phyloP scores from a whole-genome alignment of 495 filamentous ascomycete genomes.

The Penicillium crystallinum region DNA sequence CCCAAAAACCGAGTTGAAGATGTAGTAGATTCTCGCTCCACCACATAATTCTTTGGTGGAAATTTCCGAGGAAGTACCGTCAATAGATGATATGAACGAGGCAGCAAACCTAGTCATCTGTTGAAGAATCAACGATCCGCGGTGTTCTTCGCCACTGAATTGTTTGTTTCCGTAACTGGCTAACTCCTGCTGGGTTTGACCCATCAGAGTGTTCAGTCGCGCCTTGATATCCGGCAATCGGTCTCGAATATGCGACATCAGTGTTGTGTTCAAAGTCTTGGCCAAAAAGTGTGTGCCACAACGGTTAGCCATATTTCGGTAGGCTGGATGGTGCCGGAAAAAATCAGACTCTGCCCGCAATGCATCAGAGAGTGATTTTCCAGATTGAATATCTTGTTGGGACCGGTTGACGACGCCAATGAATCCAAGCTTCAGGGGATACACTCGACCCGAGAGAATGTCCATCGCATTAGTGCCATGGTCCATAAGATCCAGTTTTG shows the following conservation, averaged over 20 bases:
- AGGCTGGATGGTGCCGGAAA: slow-evolving; percentile 94
- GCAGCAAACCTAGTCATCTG: slow-evolving; percentile 98
- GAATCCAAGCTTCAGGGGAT: slow-evolving; percentile 94
- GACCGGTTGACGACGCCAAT: slow-evolving; percentile 98
- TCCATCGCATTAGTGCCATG: slow-evolving; percentile 98
- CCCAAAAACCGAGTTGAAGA: slow-evolving; percentile 99
- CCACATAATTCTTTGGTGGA: slow-evolving; percentile 98
- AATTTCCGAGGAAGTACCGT: slow-evolving; percentile 96
- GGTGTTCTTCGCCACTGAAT: slow-evolving; percentile 95
- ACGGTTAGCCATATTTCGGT: slow-evolving; percentile 88
- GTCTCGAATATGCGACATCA: slow-evolving; percentile 96
- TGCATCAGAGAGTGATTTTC: slow-evolving; percentile 85
- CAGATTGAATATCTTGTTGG: slow-evolving; percentile 96
- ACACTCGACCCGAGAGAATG: slow-evolving; percentile 92
- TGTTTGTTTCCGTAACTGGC: slow-evolving; percentile 98
- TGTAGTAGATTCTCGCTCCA: slow-evolving; percentile 97
- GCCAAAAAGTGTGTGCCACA: slow-evolving; percentile 95
- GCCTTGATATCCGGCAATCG: slow-evolving; percentile 97
- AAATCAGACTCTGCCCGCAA: slow-evolving; percentile 89
- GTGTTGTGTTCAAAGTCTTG: slow-evolving; percentile 87
- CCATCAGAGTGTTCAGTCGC: slow-evolving; percentile 95
- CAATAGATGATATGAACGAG: slow-evolving; percentile 97
- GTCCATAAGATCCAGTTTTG: slow-evolving; percentile 98
- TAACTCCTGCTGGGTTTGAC: slow-evolving; percentile 96
- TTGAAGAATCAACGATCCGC: slow-evolving; percentile 90